Base-by-base conservation (phyloP, 2,329 filamentous ascomycete genomes). In the Xylaria sp. region DNA sequence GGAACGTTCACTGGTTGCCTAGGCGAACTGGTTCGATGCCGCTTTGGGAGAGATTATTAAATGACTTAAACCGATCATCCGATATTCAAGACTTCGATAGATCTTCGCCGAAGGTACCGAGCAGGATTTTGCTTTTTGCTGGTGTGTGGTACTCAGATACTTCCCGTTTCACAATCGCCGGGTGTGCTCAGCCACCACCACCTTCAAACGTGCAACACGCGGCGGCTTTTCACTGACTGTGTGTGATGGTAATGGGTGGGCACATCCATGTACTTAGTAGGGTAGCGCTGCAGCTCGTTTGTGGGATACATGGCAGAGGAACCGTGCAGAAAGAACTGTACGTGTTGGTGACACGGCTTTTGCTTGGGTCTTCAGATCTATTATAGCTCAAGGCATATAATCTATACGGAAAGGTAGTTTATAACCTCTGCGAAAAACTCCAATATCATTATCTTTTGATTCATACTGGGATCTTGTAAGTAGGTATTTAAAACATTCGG, bases 301-400 rank as follows among this genome's bases (percentile, higher is more conserved):
- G 28, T 4, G 8, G 31, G 31, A 37, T 17, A 23, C 4, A 2
- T 12, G 25, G 49, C 6, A n/a, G 25, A 51, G 19, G 49, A 53
- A 53, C 50, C 50, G 37, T 53, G 50, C 50, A 53, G 50, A 28
- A 28, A 40, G n/a, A n/a, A 14, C 23, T 28, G 37, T 23, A 42
- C 50, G 50, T 40, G 50, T 17, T 28, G 28, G 15, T 17, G 19
- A 8, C 37, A 14, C 12, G 15, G 11, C 19, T 14, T 19, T 37
- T 53, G 23, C 50, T 53, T 53, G 50, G 50, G 28, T 31, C 28
- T 31, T 5, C 28, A 31, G 28, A n/a, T n/a, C n/a, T n/a, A n/a
- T n/a, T n/a, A n/a, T n/a, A n/a, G n/a, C n/a, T n/a, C n/a, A n/a
- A n/a, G n/a, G n/a, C n/a, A n/a, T n/a, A n/a, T n/a, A n/a, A n/a